phyloP scores from a whole-genome alignment of 495 filamentous ascomycete species.

The Filosporella fistucella region DNA sequence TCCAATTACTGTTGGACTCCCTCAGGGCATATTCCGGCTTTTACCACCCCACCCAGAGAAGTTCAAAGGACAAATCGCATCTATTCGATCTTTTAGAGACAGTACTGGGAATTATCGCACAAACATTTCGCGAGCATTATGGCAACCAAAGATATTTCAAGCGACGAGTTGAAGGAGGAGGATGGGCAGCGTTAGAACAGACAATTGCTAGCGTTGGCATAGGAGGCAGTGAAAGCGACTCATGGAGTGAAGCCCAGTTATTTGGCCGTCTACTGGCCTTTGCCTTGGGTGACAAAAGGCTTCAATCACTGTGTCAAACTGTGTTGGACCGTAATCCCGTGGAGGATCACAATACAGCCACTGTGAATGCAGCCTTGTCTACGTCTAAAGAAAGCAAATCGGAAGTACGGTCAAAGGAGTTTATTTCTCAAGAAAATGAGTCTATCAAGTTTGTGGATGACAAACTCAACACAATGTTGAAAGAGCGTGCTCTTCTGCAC shows the following conservation, averaged over 20 bases:
- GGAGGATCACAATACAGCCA: no score
- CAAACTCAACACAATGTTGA: conserved; percentile 43
- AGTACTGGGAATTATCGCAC: conserved; percentile 65
- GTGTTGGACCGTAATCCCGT: conserved; percentile 8
- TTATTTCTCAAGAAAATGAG: conserved; percentile 7
- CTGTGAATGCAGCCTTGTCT: neutral
- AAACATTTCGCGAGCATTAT: conserved; percentile 72
- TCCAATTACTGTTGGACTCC: conserved; percentile 66
- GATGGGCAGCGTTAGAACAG: conserved; percentile 72
- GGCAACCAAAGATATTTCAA: conserved; percentile 87
- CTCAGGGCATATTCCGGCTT: conserved; percentile 64
- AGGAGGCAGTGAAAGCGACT: conserved; percentile 51
- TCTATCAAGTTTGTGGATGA: conserved; percentile 25
- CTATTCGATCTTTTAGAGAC: conserved; percentile 68
- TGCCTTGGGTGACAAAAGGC: conserved; percentile 69
- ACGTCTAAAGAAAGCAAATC: neutral
- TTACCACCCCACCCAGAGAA: conserved; percentile 60
- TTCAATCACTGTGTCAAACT: conserved; percentile 34
- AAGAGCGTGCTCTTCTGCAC: conserved; percentile 49
- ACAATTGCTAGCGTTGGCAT: conserved; percentile 57
- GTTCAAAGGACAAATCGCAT: conserved; percentile 52
- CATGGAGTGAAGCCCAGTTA: conserved; percentile 64
- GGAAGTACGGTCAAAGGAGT: neutral
- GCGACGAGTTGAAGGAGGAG: conserved; percentile 64
- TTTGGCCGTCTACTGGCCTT: conserved; percentile 85